Conservation (phyloP, 2,329 filamentous ascomycete genomes). For the Dissoconium aciculare region DNA sequence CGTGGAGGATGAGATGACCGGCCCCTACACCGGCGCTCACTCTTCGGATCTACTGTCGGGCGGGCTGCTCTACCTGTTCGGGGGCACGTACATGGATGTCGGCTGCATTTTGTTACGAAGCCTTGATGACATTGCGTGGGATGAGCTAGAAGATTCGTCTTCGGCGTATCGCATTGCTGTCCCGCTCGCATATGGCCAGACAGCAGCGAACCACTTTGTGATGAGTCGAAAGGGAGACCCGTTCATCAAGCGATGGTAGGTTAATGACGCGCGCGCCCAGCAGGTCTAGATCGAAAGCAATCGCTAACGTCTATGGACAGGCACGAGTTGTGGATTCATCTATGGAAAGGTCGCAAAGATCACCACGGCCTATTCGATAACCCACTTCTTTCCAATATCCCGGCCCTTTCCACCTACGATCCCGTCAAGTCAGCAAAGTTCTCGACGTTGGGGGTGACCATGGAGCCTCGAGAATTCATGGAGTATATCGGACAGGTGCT, state of each 20-base stretch:
- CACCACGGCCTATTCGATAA: slow-evolving; percentile 4
- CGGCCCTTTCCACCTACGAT: slow-evolving; percentile 3
- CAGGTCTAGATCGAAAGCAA: too few relatives aligned
- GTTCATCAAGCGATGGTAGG: slow-evolving; percentile 20
- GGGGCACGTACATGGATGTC: slow-evolving; percentile 31
- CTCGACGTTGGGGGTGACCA: slow-evolving; percentile 3
- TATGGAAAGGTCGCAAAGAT: slow-evolving; percentile 7
- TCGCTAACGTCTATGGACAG: too few relatives aligned
- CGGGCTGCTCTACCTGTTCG: slow-evolving; percentile 26
- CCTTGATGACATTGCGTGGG: slow-evolving; percentile 29
- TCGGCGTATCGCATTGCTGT: slow-evolving; percentile 22
- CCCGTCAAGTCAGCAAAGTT: slow-evolving; percentile 4
- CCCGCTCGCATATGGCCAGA: slow-evolving; percentile 17
- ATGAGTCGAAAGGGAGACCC: slow-evolving; percentile 28
- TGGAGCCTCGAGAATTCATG: slow-evolving; percentile 4
- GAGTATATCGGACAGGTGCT: slow-evolving; percentile 8
- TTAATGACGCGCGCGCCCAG: too few relatives aligned
- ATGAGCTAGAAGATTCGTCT: slow-evolving; percentile 25
- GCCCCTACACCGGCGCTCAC: slow-evolving; percentile 31
- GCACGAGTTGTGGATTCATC: slow-evolving; percentile 10
- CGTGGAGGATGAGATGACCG: slow-evolving; percentile 31
- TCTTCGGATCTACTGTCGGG: slow-evolving; percentile 35
- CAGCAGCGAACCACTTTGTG: slow-evolving; percentile 31
- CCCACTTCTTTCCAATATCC: slow-evolving; percentile 5
- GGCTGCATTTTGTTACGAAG: slow-evolving; percentile 26